phyloP scores from a whole-genome alignment of 129 eudicot genomes.

The Calendula officinalis region DNA sequence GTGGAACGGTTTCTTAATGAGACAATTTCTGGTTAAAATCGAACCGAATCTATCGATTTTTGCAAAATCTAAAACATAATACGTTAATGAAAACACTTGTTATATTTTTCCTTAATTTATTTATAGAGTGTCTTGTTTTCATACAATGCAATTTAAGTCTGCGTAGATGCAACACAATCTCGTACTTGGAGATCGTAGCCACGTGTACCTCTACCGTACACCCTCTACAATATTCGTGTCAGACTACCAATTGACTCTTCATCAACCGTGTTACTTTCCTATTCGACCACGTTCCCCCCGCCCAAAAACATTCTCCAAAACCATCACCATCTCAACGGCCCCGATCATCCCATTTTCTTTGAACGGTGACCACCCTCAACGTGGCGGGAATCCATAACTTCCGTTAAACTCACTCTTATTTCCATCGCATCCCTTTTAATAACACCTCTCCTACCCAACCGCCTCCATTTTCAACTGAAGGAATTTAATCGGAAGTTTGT shows the following conservation, averaged over 20 bases:
- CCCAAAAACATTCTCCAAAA: constrained; percentile 14
- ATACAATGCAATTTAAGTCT: neutral
- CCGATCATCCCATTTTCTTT: neutral
- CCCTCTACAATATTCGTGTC: constrained; percentile 27
- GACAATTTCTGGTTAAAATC: too few relatives aligned
- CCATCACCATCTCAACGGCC: constrained; percentile 15
- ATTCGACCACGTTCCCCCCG: constrained; percentile 26
- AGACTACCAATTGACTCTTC: constrained; percentile 19
- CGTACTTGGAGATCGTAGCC: constrained; percentile 19
- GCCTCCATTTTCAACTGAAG: neutral
- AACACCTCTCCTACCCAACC: neutral
- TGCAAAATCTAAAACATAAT: too few relatives aligned
- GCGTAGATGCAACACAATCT: constrained; percentile 20
- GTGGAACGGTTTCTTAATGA: too few relatives aligned
- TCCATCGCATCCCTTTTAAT: constrained; percentile 9
- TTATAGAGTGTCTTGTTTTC: too few relatives aligned
- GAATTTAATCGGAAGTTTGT: neutral
- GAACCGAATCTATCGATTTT: too few relatives aligned
- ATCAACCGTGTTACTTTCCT: constrained; percentile 21
- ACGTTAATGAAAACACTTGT: too few relatives aligned
- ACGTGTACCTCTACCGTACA: constrained; percentile 16
- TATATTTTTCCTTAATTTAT: too few relatives aligned
- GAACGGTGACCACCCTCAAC: constrained; percentile 13
- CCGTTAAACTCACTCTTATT: neutral
- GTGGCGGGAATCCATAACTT: constrained; percentile 14